These are phyloP conservation scores for Aspergillus ellipticus DNA, from an alignment of 495 filamentous ascomycete species.

Conservation along the genomic window DNA sequence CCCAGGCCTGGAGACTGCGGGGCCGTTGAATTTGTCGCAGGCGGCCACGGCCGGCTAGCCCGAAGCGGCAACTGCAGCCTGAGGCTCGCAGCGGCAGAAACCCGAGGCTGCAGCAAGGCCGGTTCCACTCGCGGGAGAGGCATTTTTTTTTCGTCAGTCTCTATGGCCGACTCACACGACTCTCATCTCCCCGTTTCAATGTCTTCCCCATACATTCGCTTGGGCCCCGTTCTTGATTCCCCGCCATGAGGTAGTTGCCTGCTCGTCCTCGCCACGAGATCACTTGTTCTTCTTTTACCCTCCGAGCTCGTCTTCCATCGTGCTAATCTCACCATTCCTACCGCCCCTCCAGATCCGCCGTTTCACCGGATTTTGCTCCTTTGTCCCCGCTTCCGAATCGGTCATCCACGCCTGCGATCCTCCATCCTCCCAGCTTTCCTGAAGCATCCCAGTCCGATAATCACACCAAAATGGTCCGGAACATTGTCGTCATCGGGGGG, in stretches of 20 bases:
- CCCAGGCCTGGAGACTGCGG: constrained; percentile 10
- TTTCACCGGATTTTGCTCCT: constrained; percentile 29
- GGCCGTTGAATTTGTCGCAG: constrained; percentile 12
- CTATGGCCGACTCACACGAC: constrained; percentile 22
- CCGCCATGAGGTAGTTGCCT: constrained; percentile 39
- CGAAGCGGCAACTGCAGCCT: constrained; percentile 12
- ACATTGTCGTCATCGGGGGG: constrained; percentile 90
- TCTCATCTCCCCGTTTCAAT: constrained; percentile 17
- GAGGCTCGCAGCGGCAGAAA: constrained; percentile 20
- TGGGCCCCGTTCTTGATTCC: constrained; percentile 17
- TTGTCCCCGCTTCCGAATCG: constrained; percentile 27
- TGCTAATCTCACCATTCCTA: constrained; percentile 24
- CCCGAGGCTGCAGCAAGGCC: constrained; percentile 13
- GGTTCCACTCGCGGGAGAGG: constrained; percentile 23
- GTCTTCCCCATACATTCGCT: constrained; percentile 14
- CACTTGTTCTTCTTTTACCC: constrained; percentile 13
- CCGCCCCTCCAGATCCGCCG: constrained; percentile 36
- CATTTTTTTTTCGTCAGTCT: constrained; percentile 24
- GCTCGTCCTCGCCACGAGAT: constrained; percentile 17
- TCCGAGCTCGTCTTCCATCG: constrained; percentile 10
- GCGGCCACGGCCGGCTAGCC: constrained; percentile 10
- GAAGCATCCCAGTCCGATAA: constrained; percentile 9
- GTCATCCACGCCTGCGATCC: constrained; percentile 15
- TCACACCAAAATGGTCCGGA: constrained; percentile 72
- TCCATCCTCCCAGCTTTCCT: constrained; percentile 12